These are phyloP conservation scores for Wickerhamiella australiensis DNA, from an alignment of 805 yeast genomes.

Conservation along the genomic window DNA sequence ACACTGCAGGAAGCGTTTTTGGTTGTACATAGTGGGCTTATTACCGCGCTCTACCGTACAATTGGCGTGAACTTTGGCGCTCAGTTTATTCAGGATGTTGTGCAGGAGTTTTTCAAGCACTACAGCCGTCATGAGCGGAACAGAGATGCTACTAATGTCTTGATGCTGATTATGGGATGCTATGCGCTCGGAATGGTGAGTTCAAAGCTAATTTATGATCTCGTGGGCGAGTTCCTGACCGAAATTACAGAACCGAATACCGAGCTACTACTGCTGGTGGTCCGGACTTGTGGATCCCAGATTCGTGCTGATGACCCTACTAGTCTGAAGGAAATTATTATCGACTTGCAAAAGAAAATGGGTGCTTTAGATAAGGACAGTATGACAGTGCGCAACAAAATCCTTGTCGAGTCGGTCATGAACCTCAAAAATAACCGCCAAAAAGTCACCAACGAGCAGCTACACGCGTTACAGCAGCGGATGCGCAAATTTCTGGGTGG, in stretches of 20 bases:
- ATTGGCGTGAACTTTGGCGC: conserved; percentile 89
- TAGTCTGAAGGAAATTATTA: conserved; percentile 67
- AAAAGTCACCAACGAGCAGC: conserved; percentile 43
- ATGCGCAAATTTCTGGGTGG: conserved; percentile 53
- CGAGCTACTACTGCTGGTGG: conserved; percentile 59
- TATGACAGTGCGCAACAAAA: conserved; percentile 55
- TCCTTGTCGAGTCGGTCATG: conserved; percentile 72
- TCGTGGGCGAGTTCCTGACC: conserved; percentile 41
- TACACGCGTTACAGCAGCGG: conserved; percentile 42
- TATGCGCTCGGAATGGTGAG: conserved; percentile 70
- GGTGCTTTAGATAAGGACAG: conserved; percentile 30
- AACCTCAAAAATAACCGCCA: conserved; percentile 78
- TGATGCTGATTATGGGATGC: conserved; percentile 63
- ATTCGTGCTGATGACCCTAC: conserved; percentile 83
- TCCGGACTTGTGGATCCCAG: conserved; percentile 69
- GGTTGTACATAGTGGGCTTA: conserved; percentile 63
- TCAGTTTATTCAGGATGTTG: conserved; percentile 58
- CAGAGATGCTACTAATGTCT: conserved; percentile 49
- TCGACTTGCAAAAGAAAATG: conserved; percentile 41
- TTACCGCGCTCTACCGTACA: conserved; percentile 63
- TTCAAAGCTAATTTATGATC: conserved; percentile 62
- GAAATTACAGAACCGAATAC: conserved; percentile 60
- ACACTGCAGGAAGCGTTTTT: conserved; percentile 68
- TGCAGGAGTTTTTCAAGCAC: conserved; percentile 49
- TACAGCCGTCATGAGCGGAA: conserved; percentile 17